These are phyloP conservation scores for Filobasidium uniguttulatum DNA, from an alignment of 1,284 basidiomycete genomes.

Conservation along the genomic window DNA sequence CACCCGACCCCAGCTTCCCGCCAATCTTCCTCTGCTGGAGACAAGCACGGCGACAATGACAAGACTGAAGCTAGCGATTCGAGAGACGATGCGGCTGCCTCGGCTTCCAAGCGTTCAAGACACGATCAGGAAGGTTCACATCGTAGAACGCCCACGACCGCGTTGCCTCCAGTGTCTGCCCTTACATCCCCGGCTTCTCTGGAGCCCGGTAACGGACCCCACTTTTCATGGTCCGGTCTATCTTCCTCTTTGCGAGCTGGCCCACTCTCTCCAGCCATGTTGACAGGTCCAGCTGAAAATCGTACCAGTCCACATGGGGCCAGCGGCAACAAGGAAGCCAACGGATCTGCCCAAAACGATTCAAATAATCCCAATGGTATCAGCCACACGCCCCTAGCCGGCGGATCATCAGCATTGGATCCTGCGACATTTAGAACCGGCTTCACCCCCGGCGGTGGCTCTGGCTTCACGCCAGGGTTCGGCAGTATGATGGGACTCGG, in stretches of 20 bases:
- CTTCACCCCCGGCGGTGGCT: slow-evolving; percentile 52
- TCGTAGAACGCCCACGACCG: slow-evolving; percentile 33
- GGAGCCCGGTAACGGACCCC: slow-evolving; percentile 44
- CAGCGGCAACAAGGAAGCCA: slow-evolving; percentile 17
- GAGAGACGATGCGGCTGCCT: slow-evolving; percentile 1
- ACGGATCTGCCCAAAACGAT: slow-evolving; percentile 25
- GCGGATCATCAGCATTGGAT: slow-evolving; percentile 50
- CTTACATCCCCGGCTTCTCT: slow-evolving; percentile 61
- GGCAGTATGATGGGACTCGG: slow-evolving; percentile 20
- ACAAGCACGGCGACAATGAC: not conserved
- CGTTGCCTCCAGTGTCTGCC: slow-evolving; percentile 72
- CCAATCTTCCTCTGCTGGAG: not conserved
- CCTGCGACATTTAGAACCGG: slow-evolving; percentile 49
- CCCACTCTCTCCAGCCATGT: slow-evolving; percentile 87
- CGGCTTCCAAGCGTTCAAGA: slow-evolving; percentile 1
- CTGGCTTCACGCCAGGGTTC: slow-evolving; percentile 63
- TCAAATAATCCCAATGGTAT: slow-evolving; percentile 13
- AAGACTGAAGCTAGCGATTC: not conserved
- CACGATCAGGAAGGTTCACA: not conserved
- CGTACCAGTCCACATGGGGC: slow-evolving; percentile 8
- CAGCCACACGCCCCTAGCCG: slow-evolving; percentile 14
- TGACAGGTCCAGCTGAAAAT: slow-evolving; percentile 53
- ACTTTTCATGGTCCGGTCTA: slow-evolving; percentile 52
- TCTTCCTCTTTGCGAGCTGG: slow-evolving; percentile 66
- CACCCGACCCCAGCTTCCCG: too few species aligned